These are phyloP conservation scores for Leucaena leucocephala DNA, from an alignment of 306 rosid species.

Conservation along the genomic window DNA sequence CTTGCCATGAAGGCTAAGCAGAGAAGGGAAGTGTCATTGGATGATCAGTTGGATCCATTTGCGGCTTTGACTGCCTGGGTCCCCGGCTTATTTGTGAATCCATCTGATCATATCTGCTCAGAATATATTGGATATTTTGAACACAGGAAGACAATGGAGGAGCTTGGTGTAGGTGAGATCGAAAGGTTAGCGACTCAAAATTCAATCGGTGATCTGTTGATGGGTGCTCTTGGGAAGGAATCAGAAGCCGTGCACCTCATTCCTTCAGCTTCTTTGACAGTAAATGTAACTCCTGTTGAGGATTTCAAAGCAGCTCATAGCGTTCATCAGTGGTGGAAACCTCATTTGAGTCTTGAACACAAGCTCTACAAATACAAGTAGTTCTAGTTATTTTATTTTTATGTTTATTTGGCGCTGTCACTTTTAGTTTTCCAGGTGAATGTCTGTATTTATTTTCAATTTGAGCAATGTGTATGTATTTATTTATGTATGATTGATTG, in stretches of 20 bases:
- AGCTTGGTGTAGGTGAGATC: slow-evolving; percentile 77
- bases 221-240: slow-evolving; percentile 71
- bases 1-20: slow-evolving; percentile 69
- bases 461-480: not conserved
- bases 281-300: slow-evolving; percentile 50
- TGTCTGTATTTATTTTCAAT: not conserved
- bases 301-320: slow-evolving; percentile 85
- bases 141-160: slow-evolving; percentile 84
- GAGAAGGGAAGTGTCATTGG: slow-evolving; percentile 37
- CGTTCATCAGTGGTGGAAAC: slow-evolving; percentile 96
- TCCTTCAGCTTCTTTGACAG: slow-evolving; percentile 74
- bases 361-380: slow-evolving; percentile 58
- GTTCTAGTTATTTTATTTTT: not conserved
- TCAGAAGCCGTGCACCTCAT: slow-evolving; percentile 80
- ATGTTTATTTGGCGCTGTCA: not conserved
- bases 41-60: slow-evolving; percentile 50
- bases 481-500: not conserved
- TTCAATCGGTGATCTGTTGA: slow-evolving; percentile 63
- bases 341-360: slow-evolving; percentile 46
- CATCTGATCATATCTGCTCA: slow-evolving; percentile 67
- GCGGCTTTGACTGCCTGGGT: slow-evolving; percentile 67
- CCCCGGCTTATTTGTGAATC: slow-evolving; percentile 84
- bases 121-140: slow-evolving; percentile 89
- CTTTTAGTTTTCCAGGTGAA: slow-evolving; percentile 35
- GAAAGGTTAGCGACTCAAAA: slow-evolving; percentile 82